Evolutionary conservation across 495 filamentous ascomycete genomes (phyloP), one percentile per base, ranked within the genome.

Genomic region (Darksidea phi): DNA sequence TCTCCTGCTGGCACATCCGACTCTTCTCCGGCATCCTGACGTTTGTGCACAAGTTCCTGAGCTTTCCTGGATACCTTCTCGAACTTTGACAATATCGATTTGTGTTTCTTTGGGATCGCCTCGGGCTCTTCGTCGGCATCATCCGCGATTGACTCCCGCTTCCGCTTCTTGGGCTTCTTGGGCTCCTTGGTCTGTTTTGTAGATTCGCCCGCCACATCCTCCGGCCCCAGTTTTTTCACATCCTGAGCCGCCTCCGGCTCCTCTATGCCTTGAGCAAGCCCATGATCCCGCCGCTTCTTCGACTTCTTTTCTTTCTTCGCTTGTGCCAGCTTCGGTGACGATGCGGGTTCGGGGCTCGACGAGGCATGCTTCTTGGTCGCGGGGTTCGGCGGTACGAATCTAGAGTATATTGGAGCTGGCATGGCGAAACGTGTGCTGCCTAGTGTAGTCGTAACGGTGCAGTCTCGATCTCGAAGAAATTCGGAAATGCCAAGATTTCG

Each of bases 371-470:
- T 71, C 15, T 58, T 24, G 32, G 11, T 45, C 15, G 59, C 50
- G 17, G 65, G n/a, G 53, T 72, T 72, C 5, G 80, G 76, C 13
- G 81, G 81, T 17, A 79, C 65, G 57, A 79, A 83, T 17, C 80
- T 73, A 46, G 75, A 72, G 65, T 83, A 82, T 34, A 84, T 74
- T 23, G 67, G 67, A 15, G 70, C 71, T 51, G 76, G 51, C 74
- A 78, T 78, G 34, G 11, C 5, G 45, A 42, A 52, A 28, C 25
- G 17, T 11, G 28, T n/a, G n/a, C n/a, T n/a, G n/a, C n/a, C n/a
- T n/a, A n/a, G n/a, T n/a, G n/a, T n/a, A n/a, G n/a, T n/a, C n/a
- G n/a, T n/a, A n/a, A 5, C 15, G 15, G n/a, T 21, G 48, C n/a
- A 20, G 36, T 11, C n/a, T n/a, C 21, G 20, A 54, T 23, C 10